Percentiles rank a stretch among this genome's conserved stretches.
phyloP scores from a whole-genome alignment of 2,329 filamentous ascomycete genomes.

The Microcyclospora pomicola region DNA sequence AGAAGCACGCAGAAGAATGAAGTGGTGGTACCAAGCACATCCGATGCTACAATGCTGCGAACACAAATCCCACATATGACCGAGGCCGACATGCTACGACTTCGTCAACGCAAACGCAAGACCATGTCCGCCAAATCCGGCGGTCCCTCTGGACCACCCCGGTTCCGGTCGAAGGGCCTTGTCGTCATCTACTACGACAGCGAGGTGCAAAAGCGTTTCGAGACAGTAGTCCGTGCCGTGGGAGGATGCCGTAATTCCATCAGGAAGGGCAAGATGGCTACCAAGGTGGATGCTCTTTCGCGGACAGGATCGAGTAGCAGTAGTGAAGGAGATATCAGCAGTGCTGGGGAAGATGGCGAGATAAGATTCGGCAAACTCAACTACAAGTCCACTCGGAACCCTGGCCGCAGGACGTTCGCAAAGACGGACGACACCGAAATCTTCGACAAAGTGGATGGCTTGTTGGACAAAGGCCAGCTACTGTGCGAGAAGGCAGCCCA shows the following conservation, averaged over 20 bases:
- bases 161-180: slow-evolving; percentile 58
- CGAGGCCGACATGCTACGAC: slow-evolving; percentile 14
- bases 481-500: slow-evolving; percentile 79
- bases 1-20: slow-evolving; percentile 3
- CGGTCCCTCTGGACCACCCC: slow-evolving; percentile 29
- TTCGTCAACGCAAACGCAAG: slow-evolving; percentile 29
- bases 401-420: slow-evolving; percentile 1
- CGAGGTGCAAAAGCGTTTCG: slow-evolving; percentile 69
- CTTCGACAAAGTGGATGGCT: slow-evolving; percentile 58
- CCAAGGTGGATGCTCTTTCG: slow-evolving; percentile 45
- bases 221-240: slow-evolving; percentile 68
- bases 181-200: slow-evolving; percentile 89
- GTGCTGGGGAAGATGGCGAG: slow-evolving; percentile 23
- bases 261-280: slow-evolving; percentile 76
- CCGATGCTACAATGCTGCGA: slow-evolving; percentile 6
- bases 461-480: slow-evolving; percentile 64
- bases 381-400: slow-evolving; percentile 15
- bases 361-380: slow-evolving; percentile 26
- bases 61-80: slow-evolving; percentile 14
- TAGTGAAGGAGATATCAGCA: slow-evolving; percentile 23
- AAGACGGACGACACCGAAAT: slow-evolving; percentile 11
- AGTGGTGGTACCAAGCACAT: not conserved
- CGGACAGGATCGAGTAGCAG: slow-evolving; percentile 21
- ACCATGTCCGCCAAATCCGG: slow-evolving; percentile 28
- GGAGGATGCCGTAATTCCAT: slow-evolving; percentile 69